Evolutionary conservation across 2,329 filamentous ascomycete genomes (phyloP).

Genomic region (Ustilaginoidea virens): DNA sequence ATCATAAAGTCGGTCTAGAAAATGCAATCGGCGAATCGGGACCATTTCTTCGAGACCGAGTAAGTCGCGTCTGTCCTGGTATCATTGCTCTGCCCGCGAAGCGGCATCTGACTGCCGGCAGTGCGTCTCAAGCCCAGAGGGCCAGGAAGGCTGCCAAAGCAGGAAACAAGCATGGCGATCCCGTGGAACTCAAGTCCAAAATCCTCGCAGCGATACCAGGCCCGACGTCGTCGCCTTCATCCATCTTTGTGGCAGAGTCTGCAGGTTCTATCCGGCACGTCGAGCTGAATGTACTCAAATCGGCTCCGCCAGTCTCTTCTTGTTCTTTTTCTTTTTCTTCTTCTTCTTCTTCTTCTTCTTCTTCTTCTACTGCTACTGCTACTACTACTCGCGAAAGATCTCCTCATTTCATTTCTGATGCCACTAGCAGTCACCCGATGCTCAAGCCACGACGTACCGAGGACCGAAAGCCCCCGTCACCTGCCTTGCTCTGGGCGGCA

Average conservation of each 20-base stretch:
- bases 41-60: slow-evolving; percentile 90
- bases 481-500: slow-evolving; percentile 51
- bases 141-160: slow-evolving; percentile 54
- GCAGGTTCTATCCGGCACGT: slow-evolving; percentile 65
- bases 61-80: too few species aligned
- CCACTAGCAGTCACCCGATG: slow-evolving; percentile 15
- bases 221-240: slow-evolving; percentile 38
- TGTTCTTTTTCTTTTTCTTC: too few species aligned
- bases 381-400: too few species aligned
- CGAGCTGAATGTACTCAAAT: slow-evolving; percentile 5
- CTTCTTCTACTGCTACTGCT: too few species aligned
- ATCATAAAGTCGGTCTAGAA: too few species aligned
- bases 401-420: too few species aligned
- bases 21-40: slow-evolving; percentile 55
- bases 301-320: too few species aligned
- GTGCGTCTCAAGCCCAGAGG: slow-evolving; percentile 31
- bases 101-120: too few species aligned
- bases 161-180: slow-evolving; percentile 66
- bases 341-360: too few species aligned
- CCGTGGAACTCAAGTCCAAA: slow-evolving; percentile 71
- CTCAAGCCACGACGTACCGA: slow-evolving; percentile 36
- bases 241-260: slow-evolving; percentile 73
- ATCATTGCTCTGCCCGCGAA: too few species aligned
- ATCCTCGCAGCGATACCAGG: slow-evolving; percentile 61
- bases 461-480: slow-evolving; percentile 71